phyloP scores from a whole-genome alignment of 2,329 filamentous ascomycete species.

The Boeremia lycopersici region DNA sequence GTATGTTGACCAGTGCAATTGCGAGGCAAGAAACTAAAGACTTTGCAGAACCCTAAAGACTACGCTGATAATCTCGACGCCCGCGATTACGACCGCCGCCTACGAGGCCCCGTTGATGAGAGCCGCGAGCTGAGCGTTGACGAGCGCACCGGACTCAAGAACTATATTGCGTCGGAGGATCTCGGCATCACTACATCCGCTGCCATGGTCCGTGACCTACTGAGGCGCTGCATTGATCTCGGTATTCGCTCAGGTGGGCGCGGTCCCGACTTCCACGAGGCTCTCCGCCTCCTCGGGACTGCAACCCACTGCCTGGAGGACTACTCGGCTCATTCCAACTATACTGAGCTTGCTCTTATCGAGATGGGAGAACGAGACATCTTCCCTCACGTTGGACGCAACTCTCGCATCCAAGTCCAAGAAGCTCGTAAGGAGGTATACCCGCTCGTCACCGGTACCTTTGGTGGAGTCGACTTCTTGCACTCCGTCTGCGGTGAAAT shows the following conservation, averaged over 20 bases:
- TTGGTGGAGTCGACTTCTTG: slow-evolving; percentile 92
- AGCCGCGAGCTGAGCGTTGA: slow-evolving; percentile 79
- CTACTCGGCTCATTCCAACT: slow-evolving; percentile 93
- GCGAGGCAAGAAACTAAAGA: slow-evolving; percentile 10
- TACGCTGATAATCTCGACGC: slow-evolving; percentile 91
- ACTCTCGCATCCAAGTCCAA: slow-evolving; percentile 71
- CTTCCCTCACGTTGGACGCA: slow-evolving; percentile 84
- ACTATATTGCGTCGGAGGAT: slow-evolving; percentile 89
- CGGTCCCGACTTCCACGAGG: slow-evolving; percentile 83
- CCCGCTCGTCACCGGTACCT: slow-evolving; percentile 87
- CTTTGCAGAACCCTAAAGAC: slow-evolving; percentile 51
- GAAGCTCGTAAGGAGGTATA: slow-evolving; percentile 73
- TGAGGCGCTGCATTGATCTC: slow-evolving; percentile 76
- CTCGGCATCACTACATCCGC: slow-evolving; percentile 82
- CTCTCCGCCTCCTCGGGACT: slow-evolving; percentile 83
- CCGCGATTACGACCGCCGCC: slow-evolving; percentile 76
- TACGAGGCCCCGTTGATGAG: slow-evolving; percentile 84
- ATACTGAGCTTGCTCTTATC: slow-evolving; percentile 83
- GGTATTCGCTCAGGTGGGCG: slow-evolving; percentile 74
- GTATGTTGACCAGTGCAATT: slow-evolving; percentile 16
- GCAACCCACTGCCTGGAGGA: slow-evolving; percentile 88
- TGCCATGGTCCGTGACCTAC: slow-evolving; percentile 74
- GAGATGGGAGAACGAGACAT: slow-evolving; percentile 81
- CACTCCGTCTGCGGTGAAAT: slow-evolving; percentile 83
- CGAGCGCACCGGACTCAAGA: slow-evolving; percentile 71